phyloP scores from a whole-genome alignment of 768 basidiomycete genomes.

The Lanmaoa rubissima region DNA sequence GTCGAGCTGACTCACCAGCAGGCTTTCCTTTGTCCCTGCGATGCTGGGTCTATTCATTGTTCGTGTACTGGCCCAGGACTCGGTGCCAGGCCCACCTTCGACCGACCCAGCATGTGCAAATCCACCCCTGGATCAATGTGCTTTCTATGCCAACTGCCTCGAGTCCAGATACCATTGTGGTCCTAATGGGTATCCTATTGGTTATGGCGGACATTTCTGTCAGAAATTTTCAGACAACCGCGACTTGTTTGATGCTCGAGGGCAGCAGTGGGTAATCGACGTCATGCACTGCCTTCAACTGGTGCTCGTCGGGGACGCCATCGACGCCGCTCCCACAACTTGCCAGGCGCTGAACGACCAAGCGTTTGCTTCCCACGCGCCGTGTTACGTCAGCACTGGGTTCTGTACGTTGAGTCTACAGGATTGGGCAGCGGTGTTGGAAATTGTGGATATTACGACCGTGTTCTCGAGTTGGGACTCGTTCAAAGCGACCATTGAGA shows the following conservation, averaged over 20 bases:
- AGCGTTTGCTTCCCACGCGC: conserved; percentile 43
- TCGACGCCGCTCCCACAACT: conserved; percentile 22
- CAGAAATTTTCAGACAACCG: conserved; percentile 35
- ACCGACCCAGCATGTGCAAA: conserved; percentile 17
- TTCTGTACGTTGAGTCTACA: conserved; percentile 36
- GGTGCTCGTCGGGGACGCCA: conserved; percentile 37
- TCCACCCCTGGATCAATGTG: conserved; percentile 40
- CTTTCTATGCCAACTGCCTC: conserved; percentile 45
- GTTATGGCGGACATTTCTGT: conserved; percentile 42
- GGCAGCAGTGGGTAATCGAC: conserved; percentile 43
- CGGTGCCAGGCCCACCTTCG: conserved; percentile 11
- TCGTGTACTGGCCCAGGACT: background rate
- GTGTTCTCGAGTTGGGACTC: conserved; percentile 18
- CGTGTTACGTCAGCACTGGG: conserved; percentile 42
- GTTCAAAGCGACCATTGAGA: conserved; percentile 12
- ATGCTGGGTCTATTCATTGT: background rate
- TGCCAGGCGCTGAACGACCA: conserved; percentile 36
- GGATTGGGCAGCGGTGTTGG: conserved; percentile 39
- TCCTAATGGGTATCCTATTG: conserved; percentile 41
- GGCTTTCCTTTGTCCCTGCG: background rate
- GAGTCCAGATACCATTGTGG: conserved; percentile 47
- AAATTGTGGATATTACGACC: conserved; percentile 25
- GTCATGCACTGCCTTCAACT: conserved; percentile 48
- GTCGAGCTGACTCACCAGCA: background rate
- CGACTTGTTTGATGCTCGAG: conserved; percentile 28